These are phyloP conservation scores for Medicago ruthenica DNA, from an alignment of 306 rosid species.

Conservation along the genomic window DNA sequence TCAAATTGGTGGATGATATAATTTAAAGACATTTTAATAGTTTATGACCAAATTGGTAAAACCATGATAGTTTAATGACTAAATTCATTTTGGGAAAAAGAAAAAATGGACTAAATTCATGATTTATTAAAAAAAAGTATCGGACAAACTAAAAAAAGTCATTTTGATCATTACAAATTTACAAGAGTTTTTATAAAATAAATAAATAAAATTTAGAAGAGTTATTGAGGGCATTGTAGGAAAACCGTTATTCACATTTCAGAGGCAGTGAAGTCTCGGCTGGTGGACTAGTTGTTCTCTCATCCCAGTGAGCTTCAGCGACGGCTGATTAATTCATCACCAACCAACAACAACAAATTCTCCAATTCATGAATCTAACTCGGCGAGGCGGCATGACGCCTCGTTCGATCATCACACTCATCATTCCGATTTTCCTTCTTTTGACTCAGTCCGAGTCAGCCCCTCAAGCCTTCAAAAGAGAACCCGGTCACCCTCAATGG, in stretches of 20 bases:
- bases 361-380: conserved; percentile 10
- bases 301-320: conserved; percentile 4
- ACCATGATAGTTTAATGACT: no score
- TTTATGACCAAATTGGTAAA: no score
- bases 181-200: no score
- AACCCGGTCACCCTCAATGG: conserved; percentile 84
- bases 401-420: conserved; percentile 32
- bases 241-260: not conserved
- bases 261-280: conserved; percentile 32
- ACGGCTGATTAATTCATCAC: conserved; percentile 12
- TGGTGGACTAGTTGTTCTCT: conserved; percentile 21
- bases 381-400: conserved; percentile 46
- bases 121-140: no score
- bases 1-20: no score
- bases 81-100: no score
- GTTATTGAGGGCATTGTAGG: not conserved
- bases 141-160: no score
- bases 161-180: no score
- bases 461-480: conserved; percentile 79
- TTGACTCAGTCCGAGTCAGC: conserved; percentile 68
- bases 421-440: conserved; percentile 57
- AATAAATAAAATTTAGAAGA: no score
- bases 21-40: no score
- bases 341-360: no score
- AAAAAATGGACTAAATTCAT: no score